phyloP scores from a whole-genome alignment of 139 green algal genomes.

The Chlorella sp. region DNA sequence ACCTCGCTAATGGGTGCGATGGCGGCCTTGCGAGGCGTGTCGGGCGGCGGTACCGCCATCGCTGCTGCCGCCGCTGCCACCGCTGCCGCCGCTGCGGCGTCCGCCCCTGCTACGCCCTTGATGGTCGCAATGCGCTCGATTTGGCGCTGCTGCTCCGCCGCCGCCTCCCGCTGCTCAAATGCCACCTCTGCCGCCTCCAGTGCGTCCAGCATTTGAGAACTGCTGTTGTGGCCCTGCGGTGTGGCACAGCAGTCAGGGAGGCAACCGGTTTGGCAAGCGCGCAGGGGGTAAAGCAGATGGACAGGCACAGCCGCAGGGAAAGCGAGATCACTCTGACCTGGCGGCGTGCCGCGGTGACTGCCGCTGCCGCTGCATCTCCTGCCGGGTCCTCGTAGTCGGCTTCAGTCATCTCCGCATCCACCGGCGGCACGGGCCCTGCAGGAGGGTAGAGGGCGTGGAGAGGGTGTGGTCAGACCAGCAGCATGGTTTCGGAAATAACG shows the following conservation, averaged over 20 bases:
- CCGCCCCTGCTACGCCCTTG: neutral
- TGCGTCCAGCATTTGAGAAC: conserved; percentile 21
- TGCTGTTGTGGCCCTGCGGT: neutral
- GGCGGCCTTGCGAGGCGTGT: conserved; percentile 30
- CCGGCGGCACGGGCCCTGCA: neutral
- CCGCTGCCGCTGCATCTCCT: neutral
- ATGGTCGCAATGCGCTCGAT: neutral
- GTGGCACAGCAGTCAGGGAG: neutral
- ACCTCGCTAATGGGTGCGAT: neutral
- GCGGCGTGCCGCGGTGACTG: neutral
- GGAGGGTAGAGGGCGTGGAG: neutral
- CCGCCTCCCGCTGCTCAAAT: neutral
- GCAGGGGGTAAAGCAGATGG: neutral
- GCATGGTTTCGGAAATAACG: too few species aligned
- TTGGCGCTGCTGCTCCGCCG: neutral
- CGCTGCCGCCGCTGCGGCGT: neutral
- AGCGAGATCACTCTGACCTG: neutral
- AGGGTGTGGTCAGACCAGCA: too few species aligned
- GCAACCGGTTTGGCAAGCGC: neutral
- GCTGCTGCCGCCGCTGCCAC: neutral
- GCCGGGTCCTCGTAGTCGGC: neutral
- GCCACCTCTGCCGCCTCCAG: conserved; percentile 32
- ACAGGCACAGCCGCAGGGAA: neutral
- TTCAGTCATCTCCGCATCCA: conserved; percentile 25
- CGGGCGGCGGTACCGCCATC: neutral